Evolutionary conservation across 768 basidiomycete species (phyloP).

Genomic region (Xerocomellus dryophilus): DNA sequence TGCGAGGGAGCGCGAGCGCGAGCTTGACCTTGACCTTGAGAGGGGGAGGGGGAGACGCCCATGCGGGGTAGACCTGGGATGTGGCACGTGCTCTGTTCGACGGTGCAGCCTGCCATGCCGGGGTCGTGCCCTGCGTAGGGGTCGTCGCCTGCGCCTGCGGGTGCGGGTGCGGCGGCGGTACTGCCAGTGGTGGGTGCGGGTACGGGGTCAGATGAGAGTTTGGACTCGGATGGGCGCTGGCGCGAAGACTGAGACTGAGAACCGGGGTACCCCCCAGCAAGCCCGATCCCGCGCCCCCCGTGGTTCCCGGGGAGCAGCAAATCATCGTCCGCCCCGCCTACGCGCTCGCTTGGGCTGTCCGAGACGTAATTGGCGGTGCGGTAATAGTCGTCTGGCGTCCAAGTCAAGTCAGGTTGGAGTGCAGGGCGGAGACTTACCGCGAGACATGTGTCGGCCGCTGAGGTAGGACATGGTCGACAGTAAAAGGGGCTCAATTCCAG

Average conservation of each 20-base stretch:
- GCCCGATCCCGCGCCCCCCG: background rate
- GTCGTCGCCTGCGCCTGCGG: slow-evolving; percentile 3
- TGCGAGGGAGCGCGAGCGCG: too few relatives aligned
- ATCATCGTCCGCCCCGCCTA: background rate
- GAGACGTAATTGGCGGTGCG: background rate
- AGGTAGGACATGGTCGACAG: slow-evolving; percentile 1
- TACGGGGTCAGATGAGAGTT: background rate
- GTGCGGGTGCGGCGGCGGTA: background rate
- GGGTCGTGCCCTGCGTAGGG: slow-evolving; percentile 19
- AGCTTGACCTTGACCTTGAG: too few relatives aligned
- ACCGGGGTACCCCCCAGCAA: background rate
- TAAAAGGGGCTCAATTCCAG: background rate
- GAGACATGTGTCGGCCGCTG: slow-evolving; percentile 9
- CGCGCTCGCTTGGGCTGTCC: background rate
- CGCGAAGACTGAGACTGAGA: background rate
- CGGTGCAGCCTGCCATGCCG: slow-evolving; percentile 23
- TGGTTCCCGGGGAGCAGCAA: slow-evolving; percentile 1
- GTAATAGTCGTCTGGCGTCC: slow-evolving; percentile 4
- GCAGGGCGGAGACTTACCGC: background rate
- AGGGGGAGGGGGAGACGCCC: background rate
- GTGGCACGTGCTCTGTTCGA: background rate
- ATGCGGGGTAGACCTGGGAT: slow-evolving; percentile 12
- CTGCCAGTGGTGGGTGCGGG: too few relatives aligned
- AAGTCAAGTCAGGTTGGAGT: background rate
- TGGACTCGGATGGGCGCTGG: background rate